A percentile compares a stretch with the other conserved stretches of the same genome.
Conservation (phyloP, 2,329 filamentous ascomycete species). For the Trichoderma sp. region DNA sequence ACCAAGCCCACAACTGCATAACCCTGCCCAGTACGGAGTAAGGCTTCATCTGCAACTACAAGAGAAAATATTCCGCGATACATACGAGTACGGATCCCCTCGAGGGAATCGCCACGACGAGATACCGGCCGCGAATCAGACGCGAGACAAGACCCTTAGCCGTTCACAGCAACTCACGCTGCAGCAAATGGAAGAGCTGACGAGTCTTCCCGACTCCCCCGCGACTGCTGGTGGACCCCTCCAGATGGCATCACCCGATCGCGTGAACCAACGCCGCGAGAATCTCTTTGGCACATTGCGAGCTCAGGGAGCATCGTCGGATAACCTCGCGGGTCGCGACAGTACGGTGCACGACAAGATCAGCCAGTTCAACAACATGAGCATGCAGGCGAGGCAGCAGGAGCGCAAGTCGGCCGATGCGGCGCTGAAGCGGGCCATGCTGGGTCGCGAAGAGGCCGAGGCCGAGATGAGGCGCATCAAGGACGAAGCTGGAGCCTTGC, state of each 20-base stretch:
- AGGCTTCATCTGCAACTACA: background rate
- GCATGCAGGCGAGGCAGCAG: conserved; percentile 57
- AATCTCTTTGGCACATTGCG: conserved; percentile 37
- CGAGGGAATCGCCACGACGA: background rate
- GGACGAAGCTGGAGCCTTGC: conserved; percentile 57
- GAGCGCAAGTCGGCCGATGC: conserved; percentile 65
- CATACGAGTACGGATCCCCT: background rate
- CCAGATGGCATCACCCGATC: conserved; percentile 61
- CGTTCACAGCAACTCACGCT: background rate
- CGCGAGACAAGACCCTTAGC: background rate
- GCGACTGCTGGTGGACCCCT: conserved; percentile 53
- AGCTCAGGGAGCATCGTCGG: conserved; percentile 28
- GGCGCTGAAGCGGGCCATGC: conserved; percentile 62
- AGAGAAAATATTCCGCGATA: background rate
- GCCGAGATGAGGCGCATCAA: conserved; percentile 61
- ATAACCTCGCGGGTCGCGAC: conserved; percentile 39
- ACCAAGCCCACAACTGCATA: conserved; percentile 15
- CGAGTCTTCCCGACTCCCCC: conserved; percentile 53
- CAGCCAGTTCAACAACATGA: conserved; percentile 69
- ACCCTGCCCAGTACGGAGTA: conserved; percentile 2
- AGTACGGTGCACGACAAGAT: conserved; percentile 66
- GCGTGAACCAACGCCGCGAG: conserved; percentile 52
- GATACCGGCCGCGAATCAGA: background rate
- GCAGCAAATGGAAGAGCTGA: conserved; percentile 39
- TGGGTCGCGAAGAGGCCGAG: conserved; percentile 70